Percentiles rank a stretch among this genome's conserved stretches.
Evolutionary conservation across 1,139 yeast genomes (phyloP).

Genomic region (Scheffersomyces cryptocercus): DNA sequence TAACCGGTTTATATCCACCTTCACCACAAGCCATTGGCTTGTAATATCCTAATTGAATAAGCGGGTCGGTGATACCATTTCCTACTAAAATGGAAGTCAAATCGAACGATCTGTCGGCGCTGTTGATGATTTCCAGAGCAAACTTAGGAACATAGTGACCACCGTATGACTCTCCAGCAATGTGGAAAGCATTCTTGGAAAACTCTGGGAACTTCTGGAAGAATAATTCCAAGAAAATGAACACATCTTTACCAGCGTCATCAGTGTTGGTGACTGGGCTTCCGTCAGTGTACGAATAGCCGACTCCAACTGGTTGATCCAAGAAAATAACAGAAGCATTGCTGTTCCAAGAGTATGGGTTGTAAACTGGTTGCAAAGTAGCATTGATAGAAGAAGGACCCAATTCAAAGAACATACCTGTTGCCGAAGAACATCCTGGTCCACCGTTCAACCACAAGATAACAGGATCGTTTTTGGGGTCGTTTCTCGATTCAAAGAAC

Average conservation of each 20-base stretch:
- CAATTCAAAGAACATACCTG: slow-evolving; percentile 46
- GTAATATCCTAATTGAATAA: slow-evolving; percentile 59
- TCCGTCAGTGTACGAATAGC: slow-evolving; percentile 54
- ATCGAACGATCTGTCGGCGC: slow-evolving; percentile 62
- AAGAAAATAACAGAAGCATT: slow-evolving; percentile 48
- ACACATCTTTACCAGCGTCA: slow-evolving; percentile 74
- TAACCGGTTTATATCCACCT: slow-evolving; percentile 70
- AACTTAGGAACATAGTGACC: slow-evolving; percentile 82
- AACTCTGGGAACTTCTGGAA: slow-evolving; percentile 19
- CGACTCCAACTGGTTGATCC: slow-evolving; percentile 49
- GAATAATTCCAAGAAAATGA: slow-evolving; percentile 46
- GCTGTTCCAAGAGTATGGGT: slow-evolving; percentile 45
- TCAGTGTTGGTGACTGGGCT: slow-evolving; percentile 56
- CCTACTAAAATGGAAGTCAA: slow-evolving; percentile 73
- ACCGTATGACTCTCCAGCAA: slow-evolving; percentile 81
- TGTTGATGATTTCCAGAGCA: slow-evolving; percentile 66
- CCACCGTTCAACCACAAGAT: slow-evolving; percentile 51
- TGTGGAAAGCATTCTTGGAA: slow-evolving; percentile 13
- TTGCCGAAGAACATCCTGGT: slow-evolving; percentile 47
- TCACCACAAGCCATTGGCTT: slow-evolving; percentile 82
- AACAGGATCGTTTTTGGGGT: slow-evolving; percentile 45
- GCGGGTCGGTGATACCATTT: slow-evolving; percentile 77
- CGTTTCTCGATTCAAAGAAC: slow-evolving; percentile 48
- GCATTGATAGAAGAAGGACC: slow-evolving; percentile 44
- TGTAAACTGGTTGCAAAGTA: slow-evolving; percentile 36